Conservation (phyloP, 768 basidiomycete species). For the Mycena metata region DNA sequence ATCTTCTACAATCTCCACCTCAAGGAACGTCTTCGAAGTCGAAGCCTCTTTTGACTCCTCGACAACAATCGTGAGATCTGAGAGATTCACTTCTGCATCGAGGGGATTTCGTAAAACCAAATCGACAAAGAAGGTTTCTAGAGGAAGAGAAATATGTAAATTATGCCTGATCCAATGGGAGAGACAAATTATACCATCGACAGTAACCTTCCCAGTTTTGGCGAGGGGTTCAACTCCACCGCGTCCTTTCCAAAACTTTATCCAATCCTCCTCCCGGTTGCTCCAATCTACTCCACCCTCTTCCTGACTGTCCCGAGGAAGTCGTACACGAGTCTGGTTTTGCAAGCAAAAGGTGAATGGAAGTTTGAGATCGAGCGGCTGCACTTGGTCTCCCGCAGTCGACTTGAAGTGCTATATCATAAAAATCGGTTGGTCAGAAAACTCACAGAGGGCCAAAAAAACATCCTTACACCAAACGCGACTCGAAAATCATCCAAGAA, state of each 20-base stretch:
- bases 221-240: conserved; percentile 70
- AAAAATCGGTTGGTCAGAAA: conserved; percentile 10
- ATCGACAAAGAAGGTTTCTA: conserved; percentile 86
- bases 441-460: background rate
- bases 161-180: background rate
- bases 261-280: conserved; percentile 76
- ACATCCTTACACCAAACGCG: conserved; percentile 78
- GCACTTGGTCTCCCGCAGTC: conserved; percentile 62
- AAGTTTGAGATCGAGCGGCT: conserved; percentile 64
- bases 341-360: conserved; percentile 77
- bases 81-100: conserved; percentile 78
- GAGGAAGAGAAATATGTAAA: conserved; percentile 27
- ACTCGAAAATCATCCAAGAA: conserved; percentile 91
- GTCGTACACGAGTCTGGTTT: conserved; percentile 68
- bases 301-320: conserved; percentile 63
- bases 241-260: conserved; percentile 64
- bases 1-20: conserved; percentile 73
- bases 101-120: conserved; percentile 79
- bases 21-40: conserved; percentile 56
- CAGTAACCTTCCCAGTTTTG: conserved; percentile 68
- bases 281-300: conserved; percentile 70
- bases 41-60: conserved; percentile 54
- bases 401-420: conserved; percentile 76
- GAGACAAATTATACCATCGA: conserved; percentile 64
- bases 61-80: conserved; percentile 70